Percentiles rank a stretch among this genome's conserved stretches.
phyloP scores from a whole-genome alignment of 176 grass and related monocot species.

The Cenchrus americanus region DNA sequence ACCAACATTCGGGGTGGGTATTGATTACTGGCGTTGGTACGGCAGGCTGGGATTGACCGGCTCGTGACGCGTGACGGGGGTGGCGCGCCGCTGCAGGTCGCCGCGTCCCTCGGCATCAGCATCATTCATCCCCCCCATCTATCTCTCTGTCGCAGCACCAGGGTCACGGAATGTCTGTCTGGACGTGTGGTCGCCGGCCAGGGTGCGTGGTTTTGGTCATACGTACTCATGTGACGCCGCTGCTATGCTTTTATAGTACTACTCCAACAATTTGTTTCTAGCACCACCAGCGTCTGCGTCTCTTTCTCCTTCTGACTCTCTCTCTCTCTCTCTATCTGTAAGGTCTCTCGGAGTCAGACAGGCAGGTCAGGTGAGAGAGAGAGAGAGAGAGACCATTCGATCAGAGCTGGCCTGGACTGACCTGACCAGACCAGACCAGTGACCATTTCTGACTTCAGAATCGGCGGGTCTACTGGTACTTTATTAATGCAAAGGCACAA shows the following conservation, averaged over 20 bases:
- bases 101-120: constrained; percentile 10
- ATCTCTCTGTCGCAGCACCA: neutral
- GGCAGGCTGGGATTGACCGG: constrained; percentile 17
- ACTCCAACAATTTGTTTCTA: neutral
- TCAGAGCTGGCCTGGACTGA: neutral
- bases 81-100: neutral
- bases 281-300: neutral
- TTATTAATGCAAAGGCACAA: neutral
- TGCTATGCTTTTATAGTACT: neutral
- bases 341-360: neutral
- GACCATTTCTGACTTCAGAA: neutral
- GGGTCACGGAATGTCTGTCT: constrained; percentile 21
- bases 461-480: neutral
- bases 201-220: neutral
- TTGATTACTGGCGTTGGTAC: constrained; percentile 46
- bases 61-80: too few relatives aligned
- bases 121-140: constrained; percentile 25
- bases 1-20: constrained; percentile 32
- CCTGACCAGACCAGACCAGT: neutral
- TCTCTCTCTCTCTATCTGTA: neutral
- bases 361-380: constrained; percentile 9
- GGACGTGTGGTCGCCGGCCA: neutral
- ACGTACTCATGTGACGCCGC: constrained; percentile 20
- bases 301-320: neutral
- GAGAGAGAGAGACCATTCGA: neutral